phyloP scores from a whole-genome alignment of 805 yeast species.

The Tetrapisispora fleetii region DNA sequence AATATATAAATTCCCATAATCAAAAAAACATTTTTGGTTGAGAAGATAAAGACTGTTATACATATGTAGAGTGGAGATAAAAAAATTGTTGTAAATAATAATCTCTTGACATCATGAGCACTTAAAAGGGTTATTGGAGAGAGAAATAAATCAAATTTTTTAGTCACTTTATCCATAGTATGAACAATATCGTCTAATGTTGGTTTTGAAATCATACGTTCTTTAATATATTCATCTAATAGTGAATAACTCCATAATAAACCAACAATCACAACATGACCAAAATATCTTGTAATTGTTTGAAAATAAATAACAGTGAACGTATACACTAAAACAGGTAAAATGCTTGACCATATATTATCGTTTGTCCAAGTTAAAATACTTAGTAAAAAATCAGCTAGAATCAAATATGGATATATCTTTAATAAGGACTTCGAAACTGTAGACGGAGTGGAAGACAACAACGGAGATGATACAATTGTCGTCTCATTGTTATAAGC shows the following conservation, averaged over 20 bases:
- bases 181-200: slow-evolving; percentile 81
- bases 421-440: slow-evolving; percentile 74
- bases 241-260: slow-evolving; percentile 50
- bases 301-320: slow-evolving; percentile 70
- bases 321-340: slow-evolving; percentile 39
- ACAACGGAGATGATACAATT: slow-evolving; percentile 59
- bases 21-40: slow-evolving; percentile 60
- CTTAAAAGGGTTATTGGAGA: slow-evolving; percentile 78
- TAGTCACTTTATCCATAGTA: slow-evolving; percentile 61
- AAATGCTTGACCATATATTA: slow-evolving; percentile 64
- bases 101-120: slow-evolving; percentile 66
- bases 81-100: slow-evolving; percentile 74
- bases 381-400: slow-evolving; percentile 59
- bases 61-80: slow-evolving; percentile 78
- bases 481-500: slow-evolving; percentile 33
- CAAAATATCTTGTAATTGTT: slow-evolving; percentile 64
- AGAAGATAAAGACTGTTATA: slow-evolving; percentile 53
- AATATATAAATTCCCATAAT: slow-evolving; percentile 49
- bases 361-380: slow-evolving; percentile 87
- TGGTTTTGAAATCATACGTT: slow-evolving; percentile 55
- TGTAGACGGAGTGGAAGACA: slow-evolving; percentile 83
- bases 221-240: slow-evolving; percentile 45
- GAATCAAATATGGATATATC: slow-evolving; percentile 76
- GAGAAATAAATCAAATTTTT: slow-evolving; percentile 66
- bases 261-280: slow-evolving; percentile 51